Percentiles rank a stretch among this genome's conserved stretches.
Evolutionary conservation across 257 asterid species (phyloP).

Genomic region (Galeopsis tetrahit): DNA sequence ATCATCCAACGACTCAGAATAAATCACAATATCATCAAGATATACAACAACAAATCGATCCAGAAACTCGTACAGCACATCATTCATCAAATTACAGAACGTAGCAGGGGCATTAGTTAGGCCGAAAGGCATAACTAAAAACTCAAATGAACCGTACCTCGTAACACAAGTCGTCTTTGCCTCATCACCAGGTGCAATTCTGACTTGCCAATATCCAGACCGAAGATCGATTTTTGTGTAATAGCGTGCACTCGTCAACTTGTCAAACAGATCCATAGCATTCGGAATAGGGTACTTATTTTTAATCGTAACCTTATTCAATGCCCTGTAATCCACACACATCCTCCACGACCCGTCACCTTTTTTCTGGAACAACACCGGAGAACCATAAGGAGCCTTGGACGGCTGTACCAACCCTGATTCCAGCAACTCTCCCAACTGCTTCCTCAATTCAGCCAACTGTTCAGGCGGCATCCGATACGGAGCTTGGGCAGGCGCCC

Average conservation of each 20-base stretch:
- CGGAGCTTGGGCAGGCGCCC: background rate
- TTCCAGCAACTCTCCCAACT: background rate
- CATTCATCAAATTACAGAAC: background rate
- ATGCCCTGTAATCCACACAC: background rate
- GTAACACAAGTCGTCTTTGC: background rate
- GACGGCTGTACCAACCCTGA: background rate
- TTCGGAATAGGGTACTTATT: background rate
- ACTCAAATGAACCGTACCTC: background rate
- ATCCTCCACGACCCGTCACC: background rate
- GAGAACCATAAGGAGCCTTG: background rate
- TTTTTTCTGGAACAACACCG: background rate
- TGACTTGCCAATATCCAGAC: background rate
- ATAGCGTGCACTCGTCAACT: background rate
- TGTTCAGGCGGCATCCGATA: background rate
- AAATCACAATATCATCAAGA: background rate
- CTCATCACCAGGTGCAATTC: background rate
- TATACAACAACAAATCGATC: background rate
- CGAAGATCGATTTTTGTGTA: background rate
- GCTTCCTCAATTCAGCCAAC: background rate
- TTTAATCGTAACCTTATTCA: conserved; percentile 1
- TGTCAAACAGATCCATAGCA: background rate
- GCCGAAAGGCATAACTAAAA: background rate
- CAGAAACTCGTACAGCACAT: background rate
- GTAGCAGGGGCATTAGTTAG: background rate
- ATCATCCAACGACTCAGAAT: background rate